Evolutionary conservation across 805 yeast species (phyloP).

Genomic region (Candida qinlingensis): DNA sequence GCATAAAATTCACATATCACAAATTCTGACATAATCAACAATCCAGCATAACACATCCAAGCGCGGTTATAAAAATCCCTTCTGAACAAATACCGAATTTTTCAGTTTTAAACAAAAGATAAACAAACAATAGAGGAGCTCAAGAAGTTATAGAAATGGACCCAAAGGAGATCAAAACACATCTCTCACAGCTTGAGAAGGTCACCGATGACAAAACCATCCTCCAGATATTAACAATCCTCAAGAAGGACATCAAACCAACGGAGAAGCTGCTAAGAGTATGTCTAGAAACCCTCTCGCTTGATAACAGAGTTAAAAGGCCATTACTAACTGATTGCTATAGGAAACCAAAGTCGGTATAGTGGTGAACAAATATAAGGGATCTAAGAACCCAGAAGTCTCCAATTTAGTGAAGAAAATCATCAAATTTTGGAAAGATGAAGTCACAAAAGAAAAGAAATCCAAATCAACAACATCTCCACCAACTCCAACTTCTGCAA

Average conservation of each 20-base stretch:
- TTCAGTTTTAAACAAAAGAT: background rate
- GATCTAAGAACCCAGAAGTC: constrained; percentile 61
- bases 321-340: background rate
- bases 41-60: too few species aligned
- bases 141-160: constrained; percentile 40
- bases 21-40: too few species aligned
- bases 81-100: background rate
- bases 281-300: constrained; percentile 11
- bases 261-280: constrained; percentile 76
- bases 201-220: constrained; percentile 59
- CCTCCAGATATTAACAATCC: constrained; percentile 55
- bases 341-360: constrained; percentile 94
- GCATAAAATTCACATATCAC: too few species aligned
- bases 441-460: constrained; percentile 62
- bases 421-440: constrained; percentile 87
- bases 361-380: constrained; percentile 83
- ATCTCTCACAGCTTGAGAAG: constrained; percentile 71
- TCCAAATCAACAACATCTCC: constrained; percentile 7
- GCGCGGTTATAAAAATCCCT: too few species aligned
- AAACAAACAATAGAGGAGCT: too few species aligned
- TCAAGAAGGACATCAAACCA: constrained; percentile 73
- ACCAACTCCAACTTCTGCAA: constrained; percentile 8
- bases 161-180: constrained; percentile 63
- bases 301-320: background rate
- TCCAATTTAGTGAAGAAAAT: constrained; percentile 70